Evolutionary conservation across 2,329 filamentous ascomycete genomes (phyloP).

Genomic region (Aschersonia sp.): DNA sequence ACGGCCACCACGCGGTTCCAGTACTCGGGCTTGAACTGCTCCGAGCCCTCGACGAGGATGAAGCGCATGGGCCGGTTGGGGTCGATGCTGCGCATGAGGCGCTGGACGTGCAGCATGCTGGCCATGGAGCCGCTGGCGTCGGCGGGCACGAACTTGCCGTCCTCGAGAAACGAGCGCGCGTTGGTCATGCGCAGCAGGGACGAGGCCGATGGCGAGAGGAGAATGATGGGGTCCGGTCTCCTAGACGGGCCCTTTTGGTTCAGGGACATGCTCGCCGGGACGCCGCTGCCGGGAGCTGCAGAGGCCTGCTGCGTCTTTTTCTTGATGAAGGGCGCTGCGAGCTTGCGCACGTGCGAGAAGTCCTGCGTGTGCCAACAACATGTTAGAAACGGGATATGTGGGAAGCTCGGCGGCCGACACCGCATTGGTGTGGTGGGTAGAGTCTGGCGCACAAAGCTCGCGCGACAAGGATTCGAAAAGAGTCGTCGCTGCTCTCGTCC

Average conservation of each 20-base stretch:
- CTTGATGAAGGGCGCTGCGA: constrained; percentile 62
- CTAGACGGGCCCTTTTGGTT: constrained; percentile 37
- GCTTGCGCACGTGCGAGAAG: constrained; percentile 85
- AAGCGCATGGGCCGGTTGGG: constrained; percentile 67
- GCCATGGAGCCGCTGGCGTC: constrained; percentile 53
- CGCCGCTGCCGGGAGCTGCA: constrained; percentile 23
- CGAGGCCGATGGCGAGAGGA: constrained; percentile 89
- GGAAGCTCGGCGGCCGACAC: too few relatives aligned
- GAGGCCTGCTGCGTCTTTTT: constrained; percentile 34
- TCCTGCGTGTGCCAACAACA: constrained; percentile 41
- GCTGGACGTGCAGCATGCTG: constrained; percentile 76
- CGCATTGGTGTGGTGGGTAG: too few relatives aligned
- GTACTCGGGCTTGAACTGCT: constrained; percentile 96
- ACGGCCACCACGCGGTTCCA: constrained; percentile 92
- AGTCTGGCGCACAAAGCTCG: too few relatives aligned
- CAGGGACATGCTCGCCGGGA: constrained; percentile 29
- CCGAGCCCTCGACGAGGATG: constrained; percentile 83
- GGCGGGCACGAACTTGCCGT: constrained; percentile 65
- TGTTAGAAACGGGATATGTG: neutral
- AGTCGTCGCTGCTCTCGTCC: neutral
- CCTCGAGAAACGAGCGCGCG: constrained; percentile 83
- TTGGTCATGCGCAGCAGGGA: constrained; percentile 92
- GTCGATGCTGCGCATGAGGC: constrained; percentile 57
- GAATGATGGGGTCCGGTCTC: constrained; percentile 73
- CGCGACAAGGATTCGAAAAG: neutral